Percentiles rank a stretch among this genome's conserved stretches.
Evolutionary conservation across 139 green algal species (phyloP).

Genomic region (Chlorella sorokiniana): DNA sequence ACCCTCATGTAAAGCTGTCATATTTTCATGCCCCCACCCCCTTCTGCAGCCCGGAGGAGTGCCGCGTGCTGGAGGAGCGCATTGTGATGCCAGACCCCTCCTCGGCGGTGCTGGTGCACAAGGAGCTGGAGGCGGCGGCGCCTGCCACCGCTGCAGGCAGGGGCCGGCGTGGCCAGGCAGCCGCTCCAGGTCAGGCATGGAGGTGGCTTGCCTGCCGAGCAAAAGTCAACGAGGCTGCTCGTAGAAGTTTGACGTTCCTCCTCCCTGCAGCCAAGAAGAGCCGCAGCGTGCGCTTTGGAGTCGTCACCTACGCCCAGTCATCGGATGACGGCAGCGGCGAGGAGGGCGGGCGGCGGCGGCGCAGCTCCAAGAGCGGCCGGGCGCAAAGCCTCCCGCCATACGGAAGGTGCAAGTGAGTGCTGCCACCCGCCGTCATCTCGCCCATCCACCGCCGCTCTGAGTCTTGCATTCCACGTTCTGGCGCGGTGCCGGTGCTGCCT

Average conservation of each 20-base stretch:
- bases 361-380: no score
- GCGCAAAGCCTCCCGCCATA: no score
- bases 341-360: background rate
- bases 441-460: no score
- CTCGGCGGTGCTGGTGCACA: constrained; percentile 12
- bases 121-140: background rate
- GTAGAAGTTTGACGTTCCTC: no score
- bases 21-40: background rate
- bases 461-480: no score
- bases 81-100: constrained; percentile 32
- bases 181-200: background rate
- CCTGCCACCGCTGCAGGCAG: background rate
- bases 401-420: no score
- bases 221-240: no score
- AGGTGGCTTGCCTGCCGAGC: no score
- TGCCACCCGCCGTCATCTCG: no score
- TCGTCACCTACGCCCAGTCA: background rate
- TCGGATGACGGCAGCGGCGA: background rate
- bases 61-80: constrained; percentile 4
- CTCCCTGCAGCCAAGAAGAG: background rate
- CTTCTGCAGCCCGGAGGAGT: constrained; percentile 7
- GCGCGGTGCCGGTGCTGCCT: no score
- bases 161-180: background rate
- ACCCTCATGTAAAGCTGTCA: background rate
- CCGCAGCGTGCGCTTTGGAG: background rate